phyloP scores from a whole-genome alignment of 1,284 basidiomycete genomes.

The Vanrija sp. region DNA sequence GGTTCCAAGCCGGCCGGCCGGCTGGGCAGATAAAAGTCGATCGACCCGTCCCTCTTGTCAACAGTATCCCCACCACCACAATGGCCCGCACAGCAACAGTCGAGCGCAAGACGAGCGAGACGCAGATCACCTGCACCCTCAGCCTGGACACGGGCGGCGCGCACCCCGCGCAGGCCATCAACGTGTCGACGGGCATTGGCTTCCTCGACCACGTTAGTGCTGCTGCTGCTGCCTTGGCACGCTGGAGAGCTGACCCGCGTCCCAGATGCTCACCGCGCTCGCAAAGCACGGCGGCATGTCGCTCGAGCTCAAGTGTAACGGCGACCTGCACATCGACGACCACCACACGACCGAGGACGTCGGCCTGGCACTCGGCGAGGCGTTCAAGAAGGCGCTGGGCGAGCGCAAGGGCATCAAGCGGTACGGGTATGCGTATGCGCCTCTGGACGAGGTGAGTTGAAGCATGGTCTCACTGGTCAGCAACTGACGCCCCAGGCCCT shows the following conservation, averaged over 20 bases:
- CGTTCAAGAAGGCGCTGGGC: conserved; percentile 93
- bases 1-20: neutral
- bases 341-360: conserved; percentile 98
- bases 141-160: conserved; percentile 77
- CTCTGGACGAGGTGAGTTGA: conserved; percentile 80
- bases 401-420: conserved; percentile 91
- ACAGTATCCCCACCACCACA: conserved; percentile 12
- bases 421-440: conserved; percentile 95
- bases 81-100: conserved; percentile 61
- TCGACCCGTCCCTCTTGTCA: neutral
- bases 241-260: neutral
- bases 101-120: conserved; percentile 87
- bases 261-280: conserved; percentile 90
- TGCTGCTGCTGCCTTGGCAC: neutral
- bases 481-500: conserved; percentile 62
- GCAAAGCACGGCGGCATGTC: conserved; percentile 93
- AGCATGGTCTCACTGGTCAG: neutral
- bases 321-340: conserved; percentile 97
- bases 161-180: conserved; percentile 66
- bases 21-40: neutral
- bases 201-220: conserved; percentile 89
- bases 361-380: conserved; percentile 85
- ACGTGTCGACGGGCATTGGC: conserved; percentile 90
- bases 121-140: conserved; percentile 76
- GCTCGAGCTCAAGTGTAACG: conserved; percentile 81